Evolutionary conservation across 805 yeast genomes (phyloP), one percentile per base, ranked within the genome.

Genomic region (Brettanomyces sp.): DNA sequence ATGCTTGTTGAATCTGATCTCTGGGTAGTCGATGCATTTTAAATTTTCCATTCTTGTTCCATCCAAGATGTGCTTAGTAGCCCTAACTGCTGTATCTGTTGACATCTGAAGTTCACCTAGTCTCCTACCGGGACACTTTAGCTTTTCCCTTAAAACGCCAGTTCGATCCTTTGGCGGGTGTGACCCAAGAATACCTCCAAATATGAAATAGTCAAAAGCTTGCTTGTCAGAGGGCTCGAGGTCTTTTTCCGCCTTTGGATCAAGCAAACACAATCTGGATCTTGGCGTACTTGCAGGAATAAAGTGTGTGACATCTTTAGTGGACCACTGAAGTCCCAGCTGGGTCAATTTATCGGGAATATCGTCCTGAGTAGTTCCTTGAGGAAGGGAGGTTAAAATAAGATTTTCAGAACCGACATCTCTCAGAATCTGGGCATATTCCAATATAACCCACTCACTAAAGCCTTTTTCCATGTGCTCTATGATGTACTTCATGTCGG

Each of bases 391-490:
- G 0, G 95, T 78, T 51, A 90, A 68, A 36, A 83, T 68, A 39
- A 91, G 69, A 59, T 89, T 87, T 25, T 78, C 82, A 18, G 70
- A 67, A 2, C 97, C 97, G 5, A 91, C 81, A 49, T 91, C 97
- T 45, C 77, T 70, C 42, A 89, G 77, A 48, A 91, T 90, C 56
- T 85, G 87, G 25, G 78, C 66, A 64, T 91, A 91, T 58, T 91
- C 99, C 5, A 93, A 71, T 28, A 77, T 74, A 39, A 91, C 98
- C 99, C 99, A 91, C 53, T 85, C 93, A 52, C 96, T 87, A 74
- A 91, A 88, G 1, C 96, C 98, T 49, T 80, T 85, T 65, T 91
- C 99, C 97, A 91, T 91, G 62, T 91, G 99, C 65, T 91, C 99
- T 44, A 91, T 89, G 45, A 93, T 79, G 72, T 89, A 91, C 65